Base-by-base conservation (phyloP, 2,329 filamentous ascomycete genomes). In the Xylaria sp. region DNA sequence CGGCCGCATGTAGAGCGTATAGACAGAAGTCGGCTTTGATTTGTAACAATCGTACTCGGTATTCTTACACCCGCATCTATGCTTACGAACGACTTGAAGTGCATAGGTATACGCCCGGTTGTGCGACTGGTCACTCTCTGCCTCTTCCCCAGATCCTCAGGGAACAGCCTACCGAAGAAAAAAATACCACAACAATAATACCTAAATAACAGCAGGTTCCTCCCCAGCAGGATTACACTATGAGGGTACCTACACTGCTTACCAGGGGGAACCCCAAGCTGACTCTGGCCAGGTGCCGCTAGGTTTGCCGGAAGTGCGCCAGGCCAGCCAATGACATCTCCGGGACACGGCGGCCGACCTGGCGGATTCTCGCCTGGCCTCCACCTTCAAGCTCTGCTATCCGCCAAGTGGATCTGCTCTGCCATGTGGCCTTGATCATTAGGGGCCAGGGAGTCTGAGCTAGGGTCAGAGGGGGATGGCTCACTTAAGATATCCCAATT, bases 371-470 rank as follows among this genome's bases (percentile, higher is more conserved):
- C 21, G 24, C 24, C 62, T 24, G 67, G 67, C 67, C 67, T 56
- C 62, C 62, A 65, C 61, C 48, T 61, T 65, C 51, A 65, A 57
- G 53, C 57, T 45, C 48, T 68, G 17, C n/a, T 9, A 36, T 61
- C 56, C 61, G n/a, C 34, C 34, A n/a, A 30, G 62, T 51, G 62
- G 58, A 47, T 55, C 57, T n/a, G 36, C 34, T 36, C 53, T 60
- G 61, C 66, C 66, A 68, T 68, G 66, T 68, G 66, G 66, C 48
- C 54, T 12, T 30, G 61, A 61, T 68, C 61, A 60, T 57, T 60
- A 53, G 65, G 53, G 58, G 36, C 45, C 42, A 55, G 50, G 64
- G 50, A 48, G 21, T 47, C 34, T 32, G 14, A n/a, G 47, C 47
- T 51, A 64, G 48, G 58, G 59, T 27, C 36, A 54, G 21, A 47